Conservation (phyloP, 202 grass and related monocot species). For the Carex sylvatica region DNA sequence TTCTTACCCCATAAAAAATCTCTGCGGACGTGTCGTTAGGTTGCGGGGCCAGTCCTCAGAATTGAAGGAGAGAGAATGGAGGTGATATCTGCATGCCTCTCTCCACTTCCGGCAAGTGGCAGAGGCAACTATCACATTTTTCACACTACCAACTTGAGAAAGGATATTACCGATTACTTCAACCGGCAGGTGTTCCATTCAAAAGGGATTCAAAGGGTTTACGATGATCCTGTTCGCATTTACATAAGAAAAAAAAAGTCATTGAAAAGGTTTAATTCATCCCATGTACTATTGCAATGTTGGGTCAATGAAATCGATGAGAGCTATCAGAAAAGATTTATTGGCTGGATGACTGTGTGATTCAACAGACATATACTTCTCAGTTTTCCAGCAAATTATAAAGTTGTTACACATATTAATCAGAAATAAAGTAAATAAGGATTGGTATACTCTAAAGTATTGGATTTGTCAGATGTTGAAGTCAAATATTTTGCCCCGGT, state of each 20-base stretch:
- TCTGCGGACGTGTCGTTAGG: conserved; percentile 69
- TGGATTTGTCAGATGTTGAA: not conserved
- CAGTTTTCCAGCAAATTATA: not conserved
- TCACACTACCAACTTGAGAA: conserved; percentile 65
- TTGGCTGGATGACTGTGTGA: not conserved
- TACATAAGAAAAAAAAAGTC: not conserved
- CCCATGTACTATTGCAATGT: conserved; percentile 2
- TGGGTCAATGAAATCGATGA: not conserved
- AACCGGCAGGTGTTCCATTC: conserved; percentile 79
- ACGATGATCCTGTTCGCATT: not conserved
- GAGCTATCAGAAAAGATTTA: not conserved
- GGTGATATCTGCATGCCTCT: conserved; percentile 72
- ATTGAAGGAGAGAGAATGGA: conserved; percentile 73
- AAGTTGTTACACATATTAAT: not conserved
- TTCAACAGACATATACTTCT: not conserved
- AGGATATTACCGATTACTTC: conserved; percentile 94
- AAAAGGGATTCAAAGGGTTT: not conserved
- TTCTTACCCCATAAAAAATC: no score
- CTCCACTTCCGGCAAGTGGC: conserved; percentile 77
- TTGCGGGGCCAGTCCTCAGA: conserved; percentile 75
- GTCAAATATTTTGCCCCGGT: not conserved
- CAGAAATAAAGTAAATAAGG: not conserved
- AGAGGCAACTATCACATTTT: conserved; percentile 73
- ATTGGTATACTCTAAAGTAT: not conserved
- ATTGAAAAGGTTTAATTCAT: conserved; percentile 11